Evolutionary conservation across 106 monocot species (phyloP).

Genomic region (Xerophyta viscosa): DNA sequence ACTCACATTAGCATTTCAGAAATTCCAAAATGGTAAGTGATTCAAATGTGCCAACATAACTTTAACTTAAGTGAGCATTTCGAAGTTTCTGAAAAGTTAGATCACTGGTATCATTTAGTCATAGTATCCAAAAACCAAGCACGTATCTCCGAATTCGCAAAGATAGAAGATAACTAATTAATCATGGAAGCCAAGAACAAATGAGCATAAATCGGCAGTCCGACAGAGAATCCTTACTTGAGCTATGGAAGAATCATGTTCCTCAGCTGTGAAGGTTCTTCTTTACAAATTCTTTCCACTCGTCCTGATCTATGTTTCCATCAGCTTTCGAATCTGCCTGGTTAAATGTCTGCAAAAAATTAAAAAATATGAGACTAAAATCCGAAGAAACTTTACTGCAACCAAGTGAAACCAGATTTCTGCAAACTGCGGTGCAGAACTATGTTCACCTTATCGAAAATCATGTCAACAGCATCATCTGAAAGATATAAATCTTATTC

Average conservation of each 20-base stretch:
- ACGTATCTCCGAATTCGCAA: too few relatives aligned
- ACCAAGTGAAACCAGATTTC: too few relatives aligned
- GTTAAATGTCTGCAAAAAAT: conserved; percentile 19
- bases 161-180: too few relatives aligned
- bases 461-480: conserved; percentile 57
- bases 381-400: not conserved
- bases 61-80: too few relatives aligned
- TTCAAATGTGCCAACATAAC: too few relatives aligned
- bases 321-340: conserved; percentile 35
- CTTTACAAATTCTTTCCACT: conserved; percentile 52
- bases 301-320: conserved; percentile 35
- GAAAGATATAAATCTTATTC: conserved; percentile 78
- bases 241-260: conserved; percentile 84
- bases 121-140: too few relatives aligned
- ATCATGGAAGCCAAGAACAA: not conserved
- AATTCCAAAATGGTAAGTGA: too few relatives aligned
- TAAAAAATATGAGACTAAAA: not conserved
- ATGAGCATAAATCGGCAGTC: not conserved
- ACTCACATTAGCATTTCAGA: too few relatives aligned
- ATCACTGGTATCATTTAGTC: too few relatives aligned
- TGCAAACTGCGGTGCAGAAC: not conserved
- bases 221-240: conserved; percentile 24
- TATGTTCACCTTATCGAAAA: conserved; percentile 42
- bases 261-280: conserved; percentile 44
- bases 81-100: too few relatives aligned